Conservation (phyloP, 179 eudicot species). For the Camellia oleifera region DNA sequence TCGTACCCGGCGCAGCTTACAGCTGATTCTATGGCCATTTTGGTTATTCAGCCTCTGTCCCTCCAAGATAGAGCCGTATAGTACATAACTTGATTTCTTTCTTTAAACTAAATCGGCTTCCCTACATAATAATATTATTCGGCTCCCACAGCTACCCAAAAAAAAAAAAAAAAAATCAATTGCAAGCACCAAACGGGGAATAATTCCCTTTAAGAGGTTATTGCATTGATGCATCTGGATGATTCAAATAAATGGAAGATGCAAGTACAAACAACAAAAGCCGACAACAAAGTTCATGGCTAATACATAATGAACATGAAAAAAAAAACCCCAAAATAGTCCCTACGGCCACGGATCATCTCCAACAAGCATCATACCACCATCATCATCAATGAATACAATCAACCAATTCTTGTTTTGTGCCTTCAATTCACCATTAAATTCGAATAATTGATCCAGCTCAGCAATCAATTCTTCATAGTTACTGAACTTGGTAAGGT, state of each 20-base stretch:
- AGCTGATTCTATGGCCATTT: too few relatives aligned
- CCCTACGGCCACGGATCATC: slow-evolving; percentile 99
- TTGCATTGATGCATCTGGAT: neutral
- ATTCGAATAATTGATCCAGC: slow-evolving; percentile 54
- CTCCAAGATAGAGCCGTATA: too few relatives aligned
- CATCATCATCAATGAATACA: slow-evolving; percentile 90
- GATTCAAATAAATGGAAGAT: neutral
- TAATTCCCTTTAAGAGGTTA: too few relatives aligned
- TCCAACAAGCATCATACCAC: slow-evolving; percentile 98
- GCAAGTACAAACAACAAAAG: neutral
- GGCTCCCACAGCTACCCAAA: too few relatives aligned
- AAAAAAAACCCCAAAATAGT: neutral
- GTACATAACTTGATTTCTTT: too few relatives aligned
- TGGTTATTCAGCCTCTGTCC: too few relatives aligned
- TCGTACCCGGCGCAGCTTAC: too few relatives aligned
- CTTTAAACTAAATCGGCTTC: too few relatives aligned
- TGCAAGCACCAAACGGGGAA: neutral
- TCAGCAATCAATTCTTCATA: slow-evolving; percentile 39
- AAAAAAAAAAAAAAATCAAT: too few relatives aligned
- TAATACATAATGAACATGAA: neutral
- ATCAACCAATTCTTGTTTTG: slow-evolving; percentile 72
- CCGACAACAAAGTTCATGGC: too few relatives aligned
- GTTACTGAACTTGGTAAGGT: too few relatives aligned
- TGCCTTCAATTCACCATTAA: slow-evolving; percentile 71
- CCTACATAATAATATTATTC: too few relatives aligned